These are phyloP conservation scores for Calonectria leucothoes DNA, from an alignment of 2,329 filamentous ascomycete species.

Conservation along the genomic window DNA sequence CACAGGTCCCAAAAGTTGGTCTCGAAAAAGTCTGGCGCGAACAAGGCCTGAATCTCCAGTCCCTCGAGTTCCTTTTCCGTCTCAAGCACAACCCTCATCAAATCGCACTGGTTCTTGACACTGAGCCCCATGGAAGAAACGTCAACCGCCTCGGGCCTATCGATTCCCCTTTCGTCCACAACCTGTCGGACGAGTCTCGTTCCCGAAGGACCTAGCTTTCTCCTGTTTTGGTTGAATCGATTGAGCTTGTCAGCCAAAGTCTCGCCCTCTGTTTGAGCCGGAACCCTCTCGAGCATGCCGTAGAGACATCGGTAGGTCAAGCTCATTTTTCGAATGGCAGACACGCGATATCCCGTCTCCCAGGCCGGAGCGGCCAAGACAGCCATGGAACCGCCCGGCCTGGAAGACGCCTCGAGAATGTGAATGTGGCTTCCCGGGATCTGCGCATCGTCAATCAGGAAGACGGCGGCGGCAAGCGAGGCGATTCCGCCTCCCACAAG, in stretches of 20 bases:
- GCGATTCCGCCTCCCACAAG: slow-evolving; percentile 43
- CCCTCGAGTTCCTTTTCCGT: slow-evolving; percentile 41
- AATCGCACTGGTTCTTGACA: slow-evolving; percentile 43
- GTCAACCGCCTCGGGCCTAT: slow-evolving; percentile 38
- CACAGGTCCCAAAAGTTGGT: slow-evolving; percentile 44
- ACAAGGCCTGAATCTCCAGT: slow-evolving; percentile 40
- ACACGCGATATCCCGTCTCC: slow-evolving; percentile 40
- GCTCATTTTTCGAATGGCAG: slow-evolving; percentile 42
- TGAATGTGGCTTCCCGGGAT: slow-evolving; percentile 40
- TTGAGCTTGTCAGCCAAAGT: slow-evolving; percentile 39
- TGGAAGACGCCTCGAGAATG: slow-evolving; percentile 39
- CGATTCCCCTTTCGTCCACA: slow-evolving; percentile 27
- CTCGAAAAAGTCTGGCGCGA: slow-evolving; percentile 41
- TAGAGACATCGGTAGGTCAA: slow-evolving; percentile 41
- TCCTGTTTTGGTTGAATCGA: slow-evolving; percentile 36
- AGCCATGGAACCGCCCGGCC: slow-evolving; percentile 40
- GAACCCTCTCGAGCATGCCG: slow-evolving; percentile 40
- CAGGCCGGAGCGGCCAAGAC: slow-evolving; percentile 35
- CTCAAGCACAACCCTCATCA: slow-evolving; percentile 42
- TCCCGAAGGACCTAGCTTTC: slow-evolving; percentile 38
- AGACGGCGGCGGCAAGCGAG: slow-evolving; percentile 40
- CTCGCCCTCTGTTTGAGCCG: slow-evolving; percentile 33
- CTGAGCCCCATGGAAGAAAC: slow-evolving; percentile 42
- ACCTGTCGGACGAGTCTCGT: slow-evolving; percentile 38
- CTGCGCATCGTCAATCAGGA: slow-evolving; percentile 39